phyloP scores from a whole-genome alignment of 2,329 filamentous ascomycete genomes.

The Aspergillus eucalypticola region DNA sequence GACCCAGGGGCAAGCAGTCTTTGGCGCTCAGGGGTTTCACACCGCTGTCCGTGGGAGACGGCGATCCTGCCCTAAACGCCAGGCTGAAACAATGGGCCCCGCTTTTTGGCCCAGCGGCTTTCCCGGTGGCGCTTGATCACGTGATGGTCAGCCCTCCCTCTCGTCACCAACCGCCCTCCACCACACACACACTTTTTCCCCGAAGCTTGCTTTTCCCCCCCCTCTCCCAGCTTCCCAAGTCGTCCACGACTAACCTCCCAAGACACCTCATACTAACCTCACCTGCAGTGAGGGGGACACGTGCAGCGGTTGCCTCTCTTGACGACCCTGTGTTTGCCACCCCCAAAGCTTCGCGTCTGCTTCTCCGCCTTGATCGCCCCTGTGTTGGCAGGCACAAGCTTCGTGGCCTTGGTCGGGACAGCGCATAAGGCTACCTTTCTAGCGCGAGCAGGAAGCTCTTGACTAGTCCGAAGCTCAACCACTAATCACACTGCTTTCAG shows the following conservation, averaged over 20 bases:
- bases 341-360: not conserved
- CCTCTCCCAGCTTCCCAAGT: not conserved
- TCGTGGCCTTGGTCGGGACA: not conserved
- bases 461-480: not conserved
- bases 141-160: not conserved
- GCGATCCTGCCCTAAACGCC: slow-evolving; percentile 15
- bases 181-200: not conserved
- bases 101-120: slow-evolving; percentile 2
- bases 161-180: not conserved
- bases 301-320: not conserved
- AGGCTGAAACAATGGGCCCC: slow-evolving; percentile 13
- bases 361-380: not conserved
- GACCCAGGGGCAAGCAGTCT: slow-evolving; percentile 16
- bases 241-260: not conserved
- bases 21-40: slow-evolving; percentile 13
- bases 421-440: not conserved
- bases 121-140: slow-evolving; percentile 8
- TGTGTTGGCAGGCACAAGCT: not conserved
- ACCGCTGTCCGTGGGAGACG: slow-evolving; percentile 17
- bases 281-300: slow-evolving; percentile 6
- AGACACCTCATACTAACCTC: not conserved
- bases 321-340: not conserved
- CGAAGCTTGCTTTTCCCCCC: not conserved
- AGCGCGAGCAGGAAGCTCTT: not conserved
- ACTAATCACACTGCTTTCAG: not conserved